Conservation (phyloP, 768 basidiomycete genomes). For the Pleurotus giganteus region DNA sequence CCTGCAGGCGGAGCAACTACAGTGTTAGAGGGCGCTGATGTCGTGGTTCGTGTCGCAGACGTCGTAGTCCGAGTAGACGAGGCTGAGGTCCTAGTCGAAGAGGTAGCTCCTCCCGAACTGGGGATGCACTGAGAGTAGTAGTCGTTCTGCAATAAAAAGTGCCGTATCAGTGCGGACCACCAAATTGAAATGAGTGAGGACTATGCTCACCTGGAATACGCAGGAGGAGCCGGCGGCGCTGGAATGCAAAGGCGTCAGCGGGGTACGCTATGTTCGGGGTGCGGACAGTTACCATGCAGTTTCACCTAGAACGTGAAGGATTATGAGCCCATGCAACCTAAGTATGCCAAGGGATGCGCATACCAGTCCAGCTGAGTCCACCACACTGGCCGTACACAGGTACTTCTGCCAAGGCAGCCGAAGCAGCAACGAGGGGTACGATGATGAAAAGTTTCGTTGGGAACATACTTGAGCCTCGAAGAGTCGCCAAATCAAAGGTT, state of each 20-base stretch:
- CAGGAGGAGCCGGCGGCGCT: slow-evolving; percentile 17
- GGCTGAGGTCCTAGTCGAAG: slow-evolving; percentile 11
- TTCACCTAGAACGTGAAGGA: slow-evolving; percentile 14
- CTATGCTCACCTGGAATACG: slow-evolving; percentile 13
- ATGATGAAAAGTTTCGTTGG: slow-evolving; percentile 7
- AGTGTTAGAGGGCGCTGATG: slow-evolving; percentile 15
- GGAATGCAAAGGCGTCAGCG: background rate
- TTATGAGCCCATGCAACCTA: background rate
- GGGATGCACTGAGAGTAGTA: slow-evolving; percentile 20
- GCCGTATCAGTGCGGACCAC: background rate
- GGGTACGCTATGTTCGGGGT: background rate
- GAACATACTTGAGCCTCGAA: slow-evolving; percentile 8
- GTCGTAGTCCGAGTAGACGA: slow-evolving; percentile 14
- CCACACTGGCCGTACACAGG: slow-evolving; percentile 24
- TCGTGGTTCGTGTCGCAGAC: too few species aligned
- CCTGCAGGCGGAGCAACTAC: slow-evolving; percentile 15
- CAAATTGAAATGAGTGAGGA: background rate
- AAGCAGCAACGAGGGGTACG: slow-evolving; percentile 10
- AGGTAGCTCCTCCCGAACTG: slow-evolving; percentile 1
- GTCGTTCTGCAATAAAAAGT: slow-evolving; percentile 11
- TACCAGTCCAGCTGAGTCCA: slow-evolving; percentile 20
- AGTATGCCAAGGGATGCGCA: background rate
- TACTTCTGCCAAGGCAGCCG: slow-evolving; percentile 13
- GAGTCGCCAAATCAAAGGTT: background rate
- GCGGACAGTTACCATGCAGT: slow-evolving; percentile 13